Evolutionary conservation across 805 yeast genomes (phyloP).

Genomic region (Barnettozyma sucrosica): DNA sequence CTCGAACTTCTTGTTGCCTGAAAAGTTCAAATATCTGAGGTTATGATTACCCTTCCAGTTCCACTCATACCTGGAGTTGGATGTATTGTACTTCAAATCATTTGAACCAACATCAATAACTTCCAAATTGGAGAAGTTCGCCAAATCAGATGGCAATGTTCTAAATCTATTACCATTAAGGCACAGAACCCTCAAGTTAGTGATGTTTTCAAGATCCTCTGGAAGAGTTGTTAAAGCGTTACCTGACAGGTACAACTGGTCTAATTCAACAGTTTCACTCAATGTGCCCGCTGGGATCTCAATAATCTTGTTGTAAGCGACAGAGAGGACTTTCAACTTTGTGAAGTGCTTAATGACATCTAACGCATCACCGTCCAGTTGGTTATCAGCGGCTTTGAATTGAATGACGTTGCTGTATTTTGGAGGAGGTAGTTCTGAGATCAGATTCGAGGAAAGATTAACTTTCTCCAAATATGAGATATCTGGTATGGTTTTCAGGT

Average conservation of each 20-base stretch:
- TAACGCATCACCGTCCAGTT: constrained; percentile 71
- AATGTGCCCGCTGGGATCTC: constrained; percentile 79
- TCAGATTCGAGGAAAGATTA: constrained; percentile 69
- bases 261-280: constrained; percentile 47
- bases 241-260: constrained; percentile 74
- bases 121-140: constrained; percentile 55
- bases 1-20: constrained; percentile 89
- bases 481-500: constrained; percentile 61
- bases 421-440: constrained; percentile 32
- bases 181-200: constrained; percentile 52
- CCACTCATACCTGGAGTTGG: constrained; percentile 96
- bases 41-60: constrained; percentile 86
- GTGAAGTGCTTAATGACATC: constrained; percentile 55
- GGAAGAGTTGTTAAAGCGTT: constrained; percentile 75
- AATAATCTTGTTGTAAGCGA: constrained; percentile 77
- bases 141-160: constrained; percentile 82
- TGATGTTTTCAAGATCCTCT: constrained; percentile 67
- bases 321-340: constrained; percentile 57
- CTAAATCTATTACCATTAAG: constrained; percentile 82
- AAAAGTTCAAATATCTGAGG: constrained; percentile 75
- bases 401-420: constrained; percentile 40
- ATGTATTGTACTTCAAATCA: constrained; percentile 82
- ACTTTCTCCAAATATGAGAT: constrained; percentile 37
- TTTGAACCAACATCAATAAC: constrained; percentile 90
- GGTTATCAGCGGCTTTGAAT: constrained; percentile 76